A percentile compares a stretch with the other conserved stretches of the same genome.
Conservation (phyloP, 495 filamentous ascomycete species). For the Tetracladium setigerum region DNA sequence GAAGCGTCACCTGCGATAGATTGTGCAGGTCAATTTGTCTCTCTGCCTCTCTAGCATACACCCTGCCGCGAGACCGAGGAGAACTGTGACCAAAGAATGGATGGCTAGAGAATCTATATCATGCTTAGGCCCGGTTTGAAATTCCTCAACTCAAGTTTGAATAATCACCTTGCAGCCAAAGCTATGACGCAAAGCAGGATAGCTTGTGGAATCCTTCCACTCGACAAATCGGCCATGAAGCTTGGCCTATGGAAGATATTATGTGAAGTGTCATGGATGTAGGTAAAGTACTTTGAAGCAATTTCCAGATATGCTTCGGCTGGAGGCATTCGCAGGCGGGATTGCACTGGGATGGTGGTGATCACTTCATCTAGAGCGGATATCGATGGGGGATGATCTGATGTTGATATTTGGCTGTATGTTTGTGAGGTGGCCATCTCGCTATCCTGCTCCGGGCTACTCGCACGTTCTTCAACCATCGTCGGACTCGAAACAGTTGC, state of each 20-base stretch:
- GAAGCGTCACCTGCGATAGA: conserved; percentile 27
- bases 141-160: too few species aligned
- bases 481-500: too few species aligned
- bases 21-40: conserved; percentile 25
- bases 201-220: conserved; percentile 14
- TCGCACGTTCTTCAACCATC: too few species aligned
- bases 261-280: conserved; percentile 34
- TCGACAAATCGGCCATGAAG: conserved; percentile 21
- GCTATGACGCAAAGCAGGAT: conserved; percentile 27
- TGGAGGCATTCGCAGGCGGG: conserved; percentile 15
- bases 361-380: too few species aligned
- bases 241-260: conserved; percentile 30
- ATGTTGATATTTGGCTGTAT: too few species aligned
- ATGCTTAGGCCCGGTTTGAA: background rate
- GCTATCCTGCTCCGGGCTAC: too few species aligned
- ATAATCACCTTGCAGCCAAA: conserved; percentile 27
- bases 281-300: conserved; percentile 30
- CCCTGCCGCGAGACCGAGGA: conserved; percentile 20
- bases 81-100: conserved; percentile 17
- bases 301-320: conserved; percentile 23
- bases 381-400: too few species aligned
- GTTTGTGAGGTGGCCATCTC: too few species aligned
- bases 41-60: conserved; percentile 20
- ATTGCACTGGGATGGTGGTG: too few species aligned
- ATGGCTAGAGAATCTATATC: conserved; percentile 21